Conservation (phyloP, 192 early-diverging fungal species). For the Cetraspora pellucida region DNA sequence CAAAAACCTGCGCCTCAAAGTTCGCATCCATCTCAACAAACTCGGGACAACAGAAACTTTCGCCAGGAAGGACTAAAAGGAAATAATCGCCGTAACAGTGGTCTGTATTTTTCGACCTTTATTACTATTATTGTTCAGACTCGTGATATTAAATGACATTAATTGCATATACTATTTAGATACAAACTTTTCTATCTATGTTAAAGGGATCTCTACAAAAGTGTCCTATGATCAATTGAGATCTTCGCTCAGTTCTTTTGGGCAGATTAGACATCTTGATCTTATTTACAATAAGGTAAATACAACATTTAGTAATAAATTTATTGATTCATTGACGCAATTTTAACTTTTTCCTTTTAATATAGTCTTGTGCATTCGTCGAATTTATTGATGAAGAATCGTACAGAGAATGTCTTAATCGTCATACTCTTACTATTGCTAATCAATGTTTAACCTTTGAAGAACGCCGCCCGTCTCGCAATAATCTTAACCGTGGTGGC, state of each 20-base stretch:
- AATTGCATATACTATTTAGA: not conserved
- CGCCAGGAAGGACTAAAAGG: not conserved
- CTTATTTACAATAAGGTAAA: conserved; percentile 53
- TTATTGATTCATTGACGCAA: not conserved
- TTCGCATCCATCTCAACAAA: not conserved
- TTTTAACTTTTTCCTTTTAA: not conserved
- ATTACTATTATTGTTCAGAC: not conserved
- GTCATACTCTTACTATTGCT: not conserved
- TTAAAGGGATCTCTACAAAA: conserved; percentile 59
- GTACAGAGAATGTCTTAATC: not conserved
- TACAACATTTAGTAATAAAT: not conserved
- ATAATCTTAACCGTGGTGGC: not conserved
- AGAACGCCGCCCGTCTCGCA: not conserved
- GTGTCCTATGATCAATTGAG: conserved; percentile 54
- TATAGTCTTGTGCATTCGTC: conserved; percentile 14
- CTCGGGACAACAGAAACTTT: not conserved
- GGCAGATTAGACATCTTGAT: conserved; percentile 63
- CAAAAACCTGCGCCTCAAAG: conserved; percentile 18
- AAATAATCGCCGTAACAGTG: conserved; percentile 1
- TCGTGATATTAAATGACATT: not conserved
- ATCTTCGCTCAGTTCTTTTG: conserved; percentile 58
- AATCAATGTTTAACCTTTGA: not conserved
- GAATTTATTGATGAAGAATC: not conserved
- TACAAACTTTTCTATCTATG: conserved; percentile 51
- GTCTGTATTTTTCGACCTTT: not conserved